These are phyloP conservation scores for Aspergillus sp. DNA, from an alignment of 2,329 filamentous ascomycete species.

Conservation along the genomic window DNA sequence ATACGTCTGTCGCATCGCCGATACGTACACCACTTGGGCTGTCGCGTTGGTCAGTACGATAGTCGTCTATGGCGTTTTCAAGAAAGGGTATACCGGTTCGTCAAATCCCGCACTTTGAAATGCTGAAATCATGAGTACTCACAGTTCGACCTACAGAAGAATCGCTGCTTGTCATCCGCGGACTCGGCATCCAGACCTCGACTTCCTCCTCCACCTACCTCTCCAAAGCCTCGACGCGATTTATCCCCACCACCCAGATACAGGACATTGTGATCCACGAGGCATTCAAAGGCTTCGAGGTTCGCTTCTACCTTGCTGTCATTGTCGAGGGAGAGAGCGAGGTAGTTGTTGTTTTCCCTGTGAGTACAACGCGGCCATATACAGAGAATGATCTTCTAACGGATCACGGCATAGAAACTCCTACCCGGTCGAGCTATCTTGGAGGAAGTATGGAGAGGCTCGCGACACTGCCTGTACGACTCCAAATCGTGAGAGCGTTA, in stretches of 20 bases:
- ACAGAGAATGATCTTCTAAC: constrained; percentile 2
- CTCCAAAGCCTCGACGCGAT: constrained; percentile 60
- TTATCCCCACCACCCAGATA: constrained; percentile 88
- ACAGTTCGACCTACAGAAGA: constrained; percentile 60
- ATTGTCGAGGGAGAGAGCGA: constrained; percentile 86
- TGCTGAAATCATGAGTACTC: constrained; percentile 10
- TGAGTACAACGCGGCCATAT: constrained; percentile 33
- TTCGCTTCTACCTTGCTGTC: constrained; percentile 83
- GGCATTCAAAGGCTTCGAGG: constrained; percentile 88
- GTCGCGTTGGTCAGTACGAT: constrained; percentile 38
- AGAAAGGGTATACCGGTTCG: constrained; percentile 52
- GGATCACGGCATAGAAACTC: constrained; percentile 48
- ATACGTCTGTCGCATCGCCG: constrained; percentile 33
- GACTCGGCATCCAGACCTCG: constrained; percentile 85
- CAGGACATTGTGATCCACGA: constrained; percentile 94
- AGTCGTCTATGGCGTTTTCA: constrained; percentile 45
- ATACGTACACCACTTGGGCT: constrained; percentile 41
- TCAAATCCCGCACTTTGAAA: constrained; percentile 7
- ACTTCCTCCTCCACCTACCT: constrained; percentile 69
- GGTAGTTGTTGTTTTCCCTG: constrained; percentile 91
- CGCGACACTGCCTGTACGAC: constrained; percentile 78
- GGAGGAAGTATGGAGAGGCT: constrained; percentile 86
- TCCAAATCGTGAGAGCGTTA: constrained; percentile 44
- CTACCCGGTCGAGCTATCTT: constrained; percentile 72
- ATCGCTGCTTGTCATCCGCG: constrained; percentile 81